Base-by-base conservation (phyloP, 2,329 filamentous ascomycete species). In the Chaetomium sp. region DNA sequence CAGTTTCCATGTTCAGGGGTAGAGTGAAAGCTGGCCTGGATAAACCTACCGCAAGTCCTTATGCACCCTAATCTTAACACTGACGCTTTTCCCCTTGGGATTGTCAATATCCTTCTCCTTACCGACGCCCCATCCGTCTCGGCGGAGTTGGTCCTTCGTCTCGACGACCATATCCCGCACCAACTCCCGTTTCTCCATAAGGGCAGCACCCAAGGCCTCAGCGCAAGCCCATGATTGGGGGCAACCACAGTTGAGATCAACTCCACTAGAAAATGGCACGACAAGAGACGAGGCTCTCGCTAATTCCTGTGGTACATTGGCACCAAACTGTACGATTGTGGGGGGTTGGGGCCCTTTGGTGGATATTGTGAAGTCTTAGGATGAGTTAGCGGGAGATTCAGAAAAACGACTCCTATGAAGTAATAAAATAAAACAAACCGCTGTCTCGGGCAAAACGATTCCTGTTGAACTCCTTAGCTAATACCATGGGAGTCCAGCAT, bases 201-300 rank as follows among this genome's bases (percentile, higher is more conserved):
- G 72, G n/a, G 82, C 82, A 4, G 85, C 86, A 5, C 86, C 86
- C 3, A 89, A 74, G 1, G 76, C 81, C 67, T 85, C 82, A 43
- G 84, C 80, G 64, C 86, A 86, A 0, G 86, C 85, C 86, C 86
- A 88, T 5, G 80, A 80, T 69, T 89, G 86, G 6, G 86, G 86
- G 64, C 86, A 89, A 9, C 86, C 86, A 68, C 86, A 89, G 71
- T 88, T 88, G 42, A 88, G 74, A 63, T 88, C 84, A 3, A 88
- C 78, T 59, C 86, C 86, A 63, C 78, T 79, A 52, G 81, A 79
- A 66, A 74, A 81, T 1, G 85, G 84, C 0, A 77, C 79, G 2
- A 82, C 81, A 48, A 88, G 76, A 27, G 78, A 74, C 0, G 84
- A 78, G 9, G 85, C 84, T 35, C 84, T 77, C 11, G 81, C 75